These are phyloP conservation scores for Alternaria triticimaculans DNA, from an alignment of 2,329 filamentous ascomycete species.

Conservation along the genomic window DNA sequence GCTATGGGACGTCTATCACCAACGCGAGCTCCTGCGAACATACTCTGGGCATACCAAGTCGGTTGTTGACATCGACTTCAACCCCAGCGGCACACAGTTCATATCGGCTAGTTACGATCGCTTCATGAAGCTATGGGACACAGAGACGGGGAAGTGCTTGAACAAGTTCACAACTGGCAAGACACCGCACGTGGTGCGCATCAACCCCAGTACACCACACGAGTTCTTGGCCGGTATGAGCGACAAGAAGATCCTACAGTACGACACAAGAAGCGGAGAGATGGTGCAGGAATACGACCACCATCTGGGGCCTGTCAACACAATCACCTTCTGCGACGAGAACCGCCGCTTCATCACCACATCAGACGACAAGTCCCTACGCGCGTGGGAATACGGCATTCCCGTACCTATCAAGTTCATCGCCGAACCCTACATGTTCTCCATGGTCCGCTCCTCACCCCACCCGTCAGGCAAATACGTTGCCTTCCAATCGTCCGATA, in stretches of 20 bases:
- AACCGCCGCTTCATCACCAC: slow-evolving; percentile 97
- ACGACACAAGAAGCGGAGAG: slow-evolving; percentile 82
- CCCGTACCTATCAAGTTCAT: slow-evolving; percentile 99
- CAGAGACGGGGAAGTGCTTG: slow-evolving; percentile 88
- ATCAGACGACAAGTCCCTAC: slow-evolving; percentile 93
- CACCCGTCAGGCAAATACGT: slow-evolving; percentile 95
- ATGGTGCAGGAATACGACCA: slow-evolving; percentile 98
- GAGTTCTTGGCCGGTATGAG: slow-evolving; percentile 97
- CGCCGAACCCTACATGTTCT: slow-evolving; percentile 97
- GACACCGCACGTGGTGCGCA: slow-evolving; percentile 92
- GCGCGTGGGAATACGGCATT: slow-evolving; percentile 98
- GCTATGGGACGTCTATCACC: slow-evolving; percentile 93
- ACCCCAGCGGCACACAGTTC: slow-evolving; percentile 81
- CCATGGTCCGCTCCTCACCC: slow-evolving; percentile 81
- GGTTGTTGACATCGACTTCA: slow-evolving; percentile 89
- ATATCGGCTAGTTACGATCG: slow-evolving; percentile 92
- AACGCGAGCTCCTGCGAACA: slow-evolving; percentile 86
- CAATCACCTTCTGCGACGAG: slow-evolving; percentile 93
- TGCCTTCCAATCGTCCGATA: slow-evolving; percentile 91
- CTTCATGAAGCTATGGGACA: slow-evolving; percentile 98
- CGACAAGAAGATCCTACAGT: slow-evolving; percentile 98
- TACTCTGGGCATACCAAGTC: slow-evolving; percentile 90
- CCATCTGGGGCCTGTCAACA: slow-evolving; percentile 96
- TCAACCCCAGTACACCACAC: slow-evolving; percentile 84
- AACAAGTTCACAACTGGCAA: slow-evolving; percentile 91